These are phyloP conservation scores for Bertia moriformis DNA, from an alignment of 2,329 filamentous ascomycete genomes.

Conservation along the genomic window DNA sequence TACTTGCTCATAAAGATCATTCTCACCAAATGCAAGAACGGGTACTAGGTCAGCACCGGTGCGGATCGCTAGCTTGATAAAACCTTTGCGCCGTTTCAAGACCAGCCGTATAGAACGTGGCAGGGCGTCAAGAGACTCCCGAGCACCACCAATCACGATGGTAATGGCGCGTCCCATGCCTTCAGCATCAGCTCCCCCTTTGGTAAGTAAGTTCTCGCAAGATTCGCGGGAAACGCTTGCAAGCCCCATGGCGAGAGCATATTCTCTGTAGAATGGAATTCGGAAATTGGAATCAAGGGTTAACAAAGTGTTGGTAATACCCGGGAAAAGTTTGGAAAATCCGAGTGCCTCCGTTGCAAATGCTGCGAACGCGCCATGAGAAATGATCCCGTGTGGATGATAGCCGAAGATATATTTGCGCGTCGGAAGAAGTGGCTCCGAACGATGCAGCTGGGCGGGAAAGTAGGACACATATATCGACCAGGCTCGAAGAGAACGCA, in stretches of 20 bases:
- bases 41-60: constrained; percentile 90
- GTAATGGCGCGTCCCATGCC: constrained; percentile 93
- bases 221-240: constrained; percentile 81
- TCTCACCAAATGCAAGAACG: constrained; percentile 85
- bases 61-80: constrained; percentile 82
- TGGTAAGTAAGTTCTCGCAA: constrained; percentile 74
- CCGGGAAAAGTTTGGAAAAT: constrained; percentile 76
- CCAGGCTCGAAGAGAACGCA: constrained; percentile 67
- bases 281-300: constrained; percentile 95
- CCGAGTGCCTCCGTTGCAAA: constrained; percentile 84
- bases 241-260: constrained; percentile 76
- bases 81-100: constrained; percentile 73
- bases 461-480: constrained; percentile 85
- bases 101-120: constrained; percentile 67
- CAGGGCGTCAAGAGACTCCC: constrained; percentile 78
- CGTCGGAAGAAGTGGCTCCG: constrained; percentile 60
- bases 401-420: constrained; percentile 95
- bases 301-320: constrained; percentile 83
- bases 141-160: constrained; percentile 83
- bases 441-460: constrained; percentile 76
- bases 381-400: constrained; percentile 94
- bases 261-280: constrained; percentile 85
- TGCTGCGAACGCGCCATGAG: constrained; percentile 82
- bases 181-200: constrained; percentile 61
- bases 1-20: constrained; percentile 87